phyloP scores from a whole-genome alignment of 768 basidiomycete genomes.

The Leccinum obscurum region DNA sequence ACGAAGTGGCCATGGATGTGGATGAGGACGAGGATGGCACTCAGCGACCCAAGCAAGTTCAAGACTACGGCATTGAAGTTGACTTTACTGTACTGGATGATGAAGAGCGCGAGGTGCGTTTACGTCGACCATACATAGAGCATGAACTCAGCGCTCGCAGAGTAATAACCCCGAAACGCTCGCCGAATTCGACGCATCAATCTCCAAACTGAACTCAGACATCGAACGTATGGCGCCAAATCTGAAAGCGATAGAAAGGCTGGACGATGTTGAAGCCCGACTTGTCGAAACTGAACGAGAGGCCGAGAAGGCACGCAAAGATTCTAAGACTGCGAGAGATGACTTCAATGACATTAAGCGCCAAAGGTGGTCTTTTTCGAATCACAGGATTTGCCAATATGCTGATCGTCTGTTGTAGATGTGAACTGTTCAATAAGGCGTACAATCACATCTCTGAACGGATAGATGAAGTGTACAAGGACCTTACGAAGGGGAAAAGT shows the following conservation, averaged over 20 bases:
- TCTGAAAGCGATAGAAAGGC: slow-evolving; percentile 90
- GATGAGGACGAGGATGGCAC: slow-evolving; percentile 86
- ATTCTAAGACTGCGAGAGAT: slow-evolving; percentile 88
- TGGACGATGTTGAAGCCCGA: slow-evolving; percentile 84
- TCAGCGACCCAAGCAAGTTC: slow-evolving; percentile 67
- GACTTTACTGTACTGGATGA: slow-evolving; percentile 77
- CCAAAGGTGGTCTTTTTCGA: slow-evolving; percentile 52
- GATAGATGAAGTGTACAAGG: slow-evolving; percentile 97
- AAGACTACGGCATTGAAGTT: slow-evolving; percentile 88
- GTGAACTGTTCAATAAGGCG: slow-evolving; percentile 91
- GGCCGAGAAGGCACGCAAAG: slow-evolving; percentile 88
- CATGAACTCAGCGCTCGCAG: slow-evolving; percentile 31
- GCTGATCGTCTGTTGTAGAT: slow-evolving; percentile 34
- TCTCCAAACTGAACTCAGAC: slow-evolving; percentile 69
- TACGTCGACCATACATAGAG: neutral
- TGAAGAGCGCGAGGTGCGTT: slow-evolving; percentile 67
- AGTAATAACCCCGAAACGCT: slow-evolving; percentile 62
- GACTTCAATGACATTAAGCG: slow-evolving; percentile 87
- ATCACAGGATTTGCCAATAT: neutral
- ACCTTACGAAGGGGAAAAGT: slow-evolving; percentile 93
- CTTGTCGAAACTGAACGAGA: slow-evolving; percentile 89
- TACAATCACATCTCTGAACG: slow-evolving; percentile 94
- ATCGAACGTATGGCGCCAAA: slow-evolving; percentile 96
- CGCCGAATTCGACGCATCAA: slow-evolving; percentile 72
- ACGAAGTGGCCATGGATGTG: slow-evolving; percentile 89